Base-by-base conservation (phyloP, 2,329 filamentous ascomycete genomes). In the Alternaria alternata region DNA sequence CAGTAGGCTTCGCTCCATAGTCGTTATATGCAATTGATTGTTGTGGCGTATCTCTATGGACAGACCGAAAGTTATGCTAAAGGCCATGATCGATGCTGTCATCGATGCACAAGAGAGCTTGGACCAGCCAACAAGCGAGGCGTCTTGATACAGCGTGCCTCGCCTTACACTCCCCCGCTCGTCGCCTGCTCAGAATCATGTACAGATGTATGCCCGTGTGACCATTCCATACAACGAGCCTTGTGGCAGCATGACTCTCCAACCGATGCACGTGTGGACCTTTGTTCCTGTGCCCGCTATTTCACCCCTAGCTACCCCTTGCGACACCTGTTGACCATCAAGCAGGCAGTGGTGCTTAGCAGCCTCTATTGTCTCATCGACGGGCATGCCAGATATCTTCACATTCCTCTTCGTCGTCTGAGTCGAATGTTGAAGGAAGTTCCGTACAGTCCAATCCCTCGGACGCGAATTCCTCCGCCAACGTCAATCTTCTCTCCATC, bases 361-460 rank as follows among this genome's bases (percentile, higher is more conserved):
- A 20, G 34, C 53, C 16, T 47, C 48, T 26, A 34, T 28, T 16
- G 2, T 20, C 26, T 30, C 30, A 44, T 46, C 42, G 47, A 32
- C 36, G 49, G 34, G 22, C 42, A 41, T 47, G 14, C 18, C 36
- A 7, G 16, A 16, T 39, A 22, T 55, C 43, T 16, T 39, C 14
- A 46, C 51, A 53, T 24, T 69, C 63, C 12, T 67, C 68, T 18
- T 68, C 64, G 9, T 71, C 64, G 5, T 73, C 68, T 11, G 65
- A 69, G 8, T 72, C 71, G 39, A 70, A 71, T 7, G 66, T 64
- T 20, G 67, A 70, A 11, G 69, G 62, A 12, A 73, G 55, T 16
- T 69, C 67, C 12, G 63, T 58, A 58, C 58, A 68, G 3, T 52
- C 61, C 55, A 54, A 18, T 11, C 51, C 52, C n/a, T 55, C 54